Evolutionary conservation across 2,329 filamentous ascomycete species (phyloP).

Genomic region (Colletotrichum truncatum): DNA sequence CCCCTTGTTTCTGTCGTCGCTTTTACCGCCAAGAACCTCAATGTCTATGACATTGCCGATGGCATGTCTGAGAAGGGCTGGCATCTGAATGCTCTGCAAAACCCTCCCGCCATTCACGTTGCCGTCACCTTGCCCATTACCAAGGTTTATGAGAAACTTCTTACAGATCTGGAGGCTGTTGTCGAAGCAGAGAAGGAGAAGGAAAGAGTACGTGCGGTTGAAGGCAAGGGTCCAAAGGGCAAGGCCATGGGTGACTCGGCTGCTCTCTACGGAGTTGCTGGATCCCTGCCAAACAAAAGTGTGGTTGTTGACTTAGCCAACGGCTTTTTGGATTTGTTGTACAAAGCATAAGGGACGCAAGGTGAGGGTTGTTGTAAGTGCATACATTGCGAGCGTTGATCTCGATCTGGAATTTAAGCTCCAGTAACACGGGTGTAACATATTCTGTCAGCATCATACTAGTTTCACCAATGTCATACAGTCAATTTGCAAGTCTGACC

Average conservation of each 20-base stretch:
- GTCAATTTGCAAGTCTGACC: neutral
- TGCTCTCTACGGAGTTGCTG: slow-evolving; percentile 93
- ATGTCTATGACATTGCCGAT: slow-evolving; percentile 95
- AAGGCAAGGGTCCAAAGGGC: slow-evolving; percentile 73
- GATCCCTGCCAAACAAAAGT: slow-evolving; percentile 93
- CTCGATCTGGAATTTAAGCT: slow-evolving; percentile 12
- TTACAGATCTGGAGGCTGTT: slow-evolving; percentile 75
- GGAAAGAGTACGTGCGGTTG: slow-evolving; percentile 75
- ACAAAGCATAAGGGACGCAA: slow-evolving; percentile 72
- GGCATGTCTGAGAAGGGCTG: slow-evolving; percentile 85
- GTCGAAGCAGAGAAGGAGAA: slow-evolving; percentile 82
- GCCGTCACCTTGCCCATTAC: slow-evolving; percentile 91
- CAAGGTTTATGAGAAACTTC: slow-evolving; percentile 81
- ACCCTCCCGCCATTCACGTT: slow-evolving; percentile 90
- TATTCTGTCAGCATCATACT: slow-evolving; percentile 3
- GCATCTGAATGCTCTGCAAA: slow-evolving; percentile 95
- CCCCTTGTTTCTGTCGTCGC: slow-evolving; percentile 92
- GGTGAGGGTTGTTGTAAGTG: slow-evolving; percentile 16
- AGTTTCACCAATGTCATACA: neutral
- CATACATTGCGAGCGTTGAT: slow-evolving; percentile 21
- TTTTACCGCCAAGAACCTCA: slow-evolving; percentile 83
- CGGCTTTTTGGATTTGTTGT: slow-evolving; percentile 91
- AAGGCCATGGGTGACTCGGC: slow-evolving; percentile 81
- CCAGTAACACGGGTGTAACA: slow-evolving; percentile 10
- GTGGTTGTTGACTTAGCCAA: slow-evolving; percentile 90